phyloP scores from a whole-genome alignment of 2,329 filamentous ascomycete species.

The Xylariales sp. region DNA sequence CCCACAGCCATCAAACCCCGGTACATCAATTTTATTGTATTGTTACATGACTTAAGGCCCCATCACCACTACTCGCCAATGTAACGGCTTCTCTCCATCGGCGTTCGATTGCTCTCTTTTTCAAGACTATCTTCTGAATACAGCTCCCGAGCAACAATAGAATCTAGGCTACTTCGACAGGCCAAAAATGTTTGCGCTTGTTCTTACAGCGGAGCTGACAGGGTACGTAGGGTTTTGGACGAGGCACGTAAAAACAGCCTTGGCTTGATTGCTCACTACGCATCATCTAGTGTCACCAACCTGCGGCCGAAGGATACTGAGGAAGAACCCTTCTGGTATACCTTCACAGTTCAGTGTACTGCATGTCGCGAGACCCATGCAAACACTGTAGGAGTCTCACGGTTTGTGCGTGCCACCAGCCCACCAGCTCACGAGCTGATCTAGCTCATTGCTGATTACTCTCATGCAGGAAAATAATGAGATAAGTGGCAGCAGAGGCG shows the following conservation, averaged over 20 bases:
- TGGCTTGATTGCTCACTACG: not conserved
- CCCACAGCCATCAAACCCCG: too few relatives aligned
- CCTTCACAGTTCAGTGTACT: constrained; percentile 97
- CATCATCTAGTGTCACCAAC: constrained; percentile 70
- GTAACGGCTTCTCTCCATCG: not conserved
- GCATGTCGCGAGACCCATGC: constrained; percentile 88
- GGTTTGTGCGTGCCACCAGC: constrained; percentile 62
- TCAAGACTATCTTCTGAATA: too few relatives aligned
- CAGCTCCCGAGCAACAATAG: too few relatives aligned
- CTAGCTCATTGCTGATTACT: not conserved
- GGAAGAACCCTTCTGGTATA: constrained; percentile 88
- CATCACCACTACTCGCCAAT: too few relatives aligned
- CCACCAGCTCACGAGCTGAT: not conserved
- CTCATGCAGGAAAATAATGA: constrained; percentile 73
- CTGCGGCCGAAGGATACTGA: constrained; percentile 79
- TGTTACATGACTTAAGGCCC: too few relatives aligned
- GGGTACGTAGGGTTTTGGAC: constrained; percentile 45
- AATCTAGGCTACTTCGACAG: not conserved
- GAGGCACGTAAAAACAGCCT: not conserved
- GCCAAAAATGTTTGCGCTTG: constrained; percentile 59
- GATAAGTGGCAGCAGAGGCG: constrained; percentile 86
- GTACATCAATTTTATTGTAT: too few relatives aligned
- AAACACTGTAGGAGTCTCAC: constrained; percentile 80
- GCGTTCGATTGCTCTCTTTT: too few relatives aligned
- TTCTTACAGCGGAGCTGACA: constrained; percentile 62